Evolutionary conservation across 202 grass and related monocot species (phyloP), one percentile per base, ranked within the genome.

Genomic region (Digitaria exilis): DNA sequence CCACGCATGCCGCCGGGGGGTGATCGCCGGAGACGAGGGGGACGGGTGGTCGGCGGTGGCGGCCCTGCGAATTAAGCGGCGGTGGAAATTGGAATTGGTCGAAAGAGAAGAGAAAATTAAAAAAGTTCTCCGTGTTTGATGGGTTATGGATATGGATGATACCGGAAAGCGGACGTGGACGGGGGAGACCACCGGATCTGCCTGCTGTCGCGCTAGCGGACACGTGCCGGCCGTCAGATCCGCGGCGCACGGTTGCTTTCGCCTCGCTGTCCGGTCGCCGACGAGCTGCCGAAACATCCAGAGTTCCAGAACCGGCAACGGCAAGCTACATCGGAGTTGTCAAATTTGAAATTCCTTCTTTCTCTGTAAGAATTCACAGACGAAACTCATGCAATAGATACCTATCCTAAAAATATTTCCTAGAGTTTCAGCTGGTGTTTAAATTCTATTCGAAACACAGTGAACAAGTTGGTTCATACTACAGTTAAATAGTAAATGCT

Each of bases 1-100:
- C 82, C 41, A 73, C 19, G 86, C 84, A 85, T 92, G 39, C 91
- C 39, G 52, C n/a, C n/a, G n/a, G 60, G n/a, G 16, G 35, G 42
- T 19, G 25, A 42, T 68, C 62, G 80, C 50, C 79, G 51, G 52
- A 58, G 65, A 16, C 35, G 79, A 51, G 17, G 30, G 32, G 10
- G 24, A 4, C 11, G n/a, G 41, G 39, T n/a, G 63, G 32, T n/a
- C n/a, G n/a, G 16, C 26, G 26, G 25, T 68, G 64, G 50, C 19
- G 17, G 10, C 7, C 31, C 32, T 41, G 73, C 54, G 39, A 56
- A 58, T 76, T 58, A 39, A 52, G 71, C 50, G 43, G 68, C 9
- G 32, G 50, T 16, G 32, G 72, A n/a, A n/a, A n/a, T n/a, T n/a
- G n/a, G n/a, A 75, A 39, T 16, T 43, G 25, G n/a, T 45, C 24